phyloP scores from a whole-genome alignment of 176 grass and related monocot genomes.

The Avena eriantha region DNA sequence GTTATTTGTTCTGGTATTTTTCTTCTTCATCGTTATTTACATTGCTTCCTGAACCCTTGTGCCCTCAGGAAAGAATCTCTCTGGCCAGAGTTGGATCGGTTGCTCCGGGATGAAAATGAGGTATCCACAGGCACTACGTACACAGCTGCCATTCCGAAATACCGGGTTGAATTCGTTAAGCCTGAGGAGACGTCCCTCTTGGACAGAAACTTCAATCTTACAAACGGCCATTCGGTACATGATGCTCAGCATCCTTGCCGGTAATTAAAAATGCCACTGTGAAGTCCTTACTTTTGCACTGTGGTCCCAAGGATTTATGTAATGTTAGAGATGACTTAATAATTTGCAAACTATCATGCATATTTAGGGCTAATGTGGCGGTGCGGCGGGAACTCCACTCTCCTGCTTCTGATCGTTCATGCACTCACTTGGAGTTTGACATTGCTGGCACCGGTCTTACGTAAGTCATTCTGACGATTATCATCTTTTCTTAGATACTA shows the following conservation, averaged over 20 bases:
- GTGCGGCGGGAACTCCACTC: conserved; percentile 86
- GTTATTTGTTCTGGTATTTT: not conserved
- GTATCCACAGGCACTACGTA: conserved; percentile 62
- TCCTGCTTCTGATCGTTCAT: conserved; percentile 86
- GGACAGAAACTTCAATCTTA: conserved; percentile 79
- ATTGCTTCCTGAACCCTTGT: conserved; percentile 14
- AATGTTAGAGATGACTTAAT: conserved; percentile 5
- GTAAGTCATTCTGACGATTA: conserved; percentile 57
- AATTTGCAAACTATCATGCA: conserved; percentile 13
- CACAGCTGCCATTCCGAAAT: conserved; percentile 93
- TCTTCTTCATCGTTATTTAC: conserved; percentile 12
- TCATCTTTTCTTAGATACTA: not conserved
- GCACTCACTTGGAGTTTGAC: conserved; percentile 95
- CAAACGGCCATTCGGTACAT: conserved; percentile 84
- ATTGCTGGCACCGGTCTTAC: conserved; percentile 73
- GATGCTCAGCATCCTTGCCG: conserved; percentile 91
- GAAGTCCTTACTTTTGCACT: not conserved
- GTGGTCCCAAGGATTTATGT: not conserved
- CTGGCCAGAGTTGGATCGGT: conserved; percentile 82
- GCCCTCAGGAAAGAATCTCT: conserved; percentile 78
- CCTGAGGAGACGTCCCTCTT: conserved; percentile 58
- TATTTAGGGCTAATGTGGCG: conserved; percentile 72
- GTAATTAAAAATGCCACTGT: conserved; percentile 45
- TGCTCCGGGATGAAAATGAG: conserved; percentile 80
- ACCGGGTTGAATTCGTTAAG: conserved; percentile 72